phyloP scores from a whole-genome alignment of 805 yeast genomes.

The Candida khao-thaluensis region DNA sequence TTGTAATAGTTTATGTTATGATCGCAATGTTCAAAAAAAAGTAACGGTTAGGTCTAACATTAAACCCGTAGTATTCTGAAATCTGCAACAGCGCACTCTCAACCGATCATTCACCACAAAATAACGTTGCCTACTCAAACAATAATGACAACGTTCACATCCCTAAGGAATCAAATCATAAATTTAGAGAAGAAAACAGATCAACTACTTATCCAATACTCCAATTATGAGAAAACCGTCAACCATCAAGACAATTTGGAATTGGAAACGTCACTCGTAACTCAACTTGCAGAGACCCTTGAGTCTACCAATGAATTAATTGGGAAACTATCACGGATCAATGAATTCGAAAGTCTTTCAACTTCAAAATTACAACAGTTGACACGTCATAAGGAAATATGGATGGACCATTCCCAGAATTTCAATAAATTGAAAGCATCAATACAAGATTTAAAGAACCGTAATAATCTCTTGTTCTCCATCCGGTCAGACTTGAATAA shows the following conservation, averaged over 20 bases:
- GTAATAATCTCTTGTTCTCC: conserved; percentile 67
- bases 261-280: conserved; percentile 22
- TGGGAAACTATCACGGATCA: conserved; percentile 25
- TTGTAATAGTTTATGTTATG: not conserved
- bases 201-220: conserved; percentile 42
- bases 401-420: conserved; percentile 67
- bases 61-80: no score
- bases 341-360: conserved; percentile 40
- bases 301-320: conserved; percentile 52
- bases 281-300: conserved; percentile 24
- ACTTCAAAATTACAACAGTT: conserved; percentile 79
- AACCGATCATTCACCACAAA: not conserved
- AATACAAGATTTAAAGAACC: conserved; percentile 71
- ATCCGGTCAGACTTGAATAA: conserved; percentile 80
- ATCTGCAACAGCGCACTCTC: not conserved
- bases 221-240: conserved; percentile 29
- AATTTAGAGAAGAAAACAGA: conserved; percentile 74
- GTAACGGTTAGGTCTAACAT: no score
- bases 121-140: conserved; percentile 1
- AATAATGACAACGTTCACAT: conserved; percentile 52
- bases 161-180: conserved; percentile 66
- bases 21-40: no score
- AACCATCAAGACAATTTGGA: conserved; percentile 24
- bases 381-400: conserved; percentile 74
- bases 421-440: conserved; percentile 57